Percentiles rank a stretch among this genome's conserved stretches.
Evolutionary conservation across 257 asterid species (phyloP).

Genomic region (Orobanche coerulescens): DNA sequence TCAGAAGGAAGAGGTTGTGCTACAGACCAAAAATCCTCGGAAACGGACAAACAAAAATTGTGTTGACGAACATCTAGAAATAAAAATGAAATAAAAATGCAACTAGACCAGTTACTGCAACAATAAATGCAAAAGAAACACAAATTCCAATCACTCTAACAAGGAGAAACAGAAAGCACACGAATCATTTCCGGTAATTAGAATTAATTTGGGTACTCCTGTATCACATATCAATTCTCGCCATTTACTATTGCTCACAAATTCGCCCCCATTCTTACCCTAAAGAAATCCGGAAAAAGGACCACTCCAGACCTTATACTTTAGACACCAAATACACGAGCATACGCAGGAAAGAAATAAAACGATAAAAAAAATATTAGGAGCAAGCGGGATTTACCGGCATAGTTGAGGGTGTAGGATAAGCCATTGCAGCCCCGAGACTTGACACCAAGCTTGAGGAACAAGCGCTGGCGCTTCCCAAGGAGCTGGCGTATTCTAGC

Average conservation of each 20-base stretch:
- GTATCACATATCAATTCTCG: background rate
- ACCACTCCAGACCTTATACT: background rate
- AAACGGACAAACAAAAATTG: no score
- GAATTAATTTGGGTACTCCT: no score
- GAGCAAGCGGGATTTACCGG: slow-evolving; percentile 37
- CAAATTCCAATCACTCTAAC: no score
- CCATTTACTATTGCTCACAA: background rate
- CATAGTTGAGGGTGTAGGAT: slow-evolving; percentile 94
- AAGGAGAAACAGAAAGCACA: no score
- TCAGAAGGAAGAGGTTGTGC: no score
- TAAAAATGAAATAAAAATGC: no score
- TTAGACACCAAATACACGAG: background rate
- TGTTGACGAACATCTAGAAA: no score
- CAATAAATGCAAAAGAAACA: no score
- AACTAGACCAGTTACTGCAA: no score
- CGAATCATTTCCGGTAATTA: background rate
- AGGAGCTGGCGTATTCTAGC: slow-evolving; percentile 64
- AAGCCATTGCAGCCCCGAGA: slow-evolving; percentile 98
- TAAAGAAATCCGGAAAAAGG: background rate
- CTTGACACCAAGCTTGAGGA: slow-evolving; percentile 93
- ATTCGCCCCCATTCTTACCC: slow-evolving; percentile 6
- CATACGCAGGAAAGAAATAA: background rate
- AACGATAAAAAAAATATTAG: background rate
- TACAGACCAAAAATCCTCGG: no score
- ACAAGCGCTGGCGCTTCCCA: slow-evolving; percentile 72